These are phyloP conservation scores for Kazachstania sp. DNA, from an alignment of 1,139 yeast species.

Conservation along the genomic window DNA sequence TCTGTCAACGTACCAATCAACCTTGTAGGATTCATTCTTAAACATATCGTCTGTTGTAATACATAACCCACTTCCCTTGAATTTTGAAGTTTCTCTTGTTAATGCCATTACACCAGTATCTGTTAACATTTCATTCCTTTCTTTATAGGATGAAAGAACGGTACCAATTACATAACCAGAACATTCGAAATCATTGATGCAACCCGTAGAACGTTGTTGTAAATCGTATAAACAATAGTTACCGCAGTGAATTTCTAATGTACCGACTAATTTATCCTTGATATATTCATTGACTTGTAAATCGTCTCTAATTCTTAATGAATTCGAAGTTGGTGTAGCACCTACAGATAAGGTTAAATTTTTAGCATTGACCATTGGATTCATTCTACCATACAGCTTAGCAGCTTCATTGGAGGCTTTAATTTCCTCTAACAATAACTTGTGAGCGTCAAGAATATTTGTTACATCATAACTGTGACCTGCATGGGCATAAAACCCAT, in stretches of 20 bases:
- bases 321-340: constrained; percentile 75
- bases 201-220: constrained; percentile 65
- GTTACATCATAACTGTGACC: constrained; percentile 61
- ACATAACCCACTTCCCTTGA: constrained; percentile 42
- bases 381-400: constrained; percentile 6
- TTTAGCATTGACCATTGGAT: constrained; percentile 19
- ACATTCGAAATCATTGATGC: constrained; percentile 41
- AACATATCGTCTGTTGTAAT: constrained; percentile 17
- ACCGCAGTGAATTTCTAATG: constrained; percentile 70
- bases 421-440: constrained; percentile 46
- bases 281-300: constrained; percentile 27
- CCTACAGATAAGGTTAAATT: constrained; percentile 43
- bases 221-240: constrained; percentile 66
- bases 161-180: constrained; percentile 56
- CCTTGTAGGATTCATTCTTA: constrained; percentile 2
- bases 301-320: constrained; percentile 34
- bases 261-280: constrained; percentile 41
- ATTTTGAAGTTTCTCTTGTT: constrained; percentile 49
- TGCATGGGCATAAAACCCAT: constrained; percentile 72
- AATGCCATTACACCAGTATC: constrained; percentile 70
- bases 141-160: constrained; percentile 48
- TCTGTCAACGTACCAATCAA: constrained; percentile 49
- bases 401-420: constrained; percentile 46
- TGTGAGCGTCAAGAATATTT: constrained; percentile 41
- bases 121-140: constrained; percentile 53